These are phyloP conservation scores for Lentinula raphanica DNA, from an alignment of 768 basidiomycete species.

Conservation along the genomic window DNA sequence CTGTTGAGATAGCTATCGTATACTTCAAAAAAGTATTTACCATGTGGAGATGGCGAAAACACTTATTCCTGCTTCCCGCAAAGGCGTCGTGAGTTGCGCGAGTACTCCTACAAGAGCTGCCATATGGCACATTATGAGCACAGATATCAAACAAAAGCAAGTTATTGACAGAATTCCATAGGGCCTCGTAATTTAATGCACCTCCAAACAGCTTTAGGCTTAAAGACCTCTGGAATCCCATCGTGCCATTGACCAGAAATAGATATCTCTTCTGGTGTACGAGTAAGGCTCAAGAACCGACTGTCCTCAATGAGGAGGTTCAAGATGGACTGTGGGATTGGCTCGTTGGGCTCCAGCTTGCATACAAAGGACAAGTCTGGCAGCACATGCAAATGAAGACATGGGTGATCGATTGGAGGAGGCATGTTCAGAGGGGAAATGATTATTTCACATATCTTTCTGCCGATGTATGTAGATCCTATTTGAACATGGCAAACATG, in stretches of 20 bases:
- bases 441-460: neutral
- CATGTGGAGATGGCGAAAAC: constrained; percentile 64
- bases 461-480: no score
- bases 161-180: constrained; percentile 54
- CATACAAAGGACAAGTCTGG: constrained; percentile 39
- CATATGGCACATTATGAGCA: neutral
- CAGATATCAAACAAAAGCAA: neutral
- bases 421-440: constrained; percentile 22
- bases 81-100: constrained; percentile 45
- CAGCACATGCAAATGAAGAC: constrained; percentile 44
- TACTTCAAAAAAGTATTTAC: constrained; percentile 24
- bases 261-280: constrained; percentile 58
- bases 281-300: constrained; percentile 49
- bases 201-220: constrained; percentile 42
- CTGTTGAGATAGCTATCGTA: neutral
- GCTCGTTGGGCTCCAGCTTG: constrained; percentile 30
- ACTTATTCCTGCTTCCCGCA: constrained; percentile 46
- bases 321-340: constrained; percentile 30
- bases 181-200: constrained; percentile 62
- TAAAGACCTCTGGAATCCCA: constrained; percentile 29
- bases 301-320: constrained; percentile 22
- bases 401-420: constrained; percentile 40
- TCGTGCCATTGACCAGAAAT: constrained; percentile 43
- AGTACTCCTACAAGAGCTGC: constrained; percentile 57
- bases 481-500: no score